Percentiles rank a stretch among this genome's conserved stretches.
Conservation (phyloP, 2,329 filamentous ascomycete genomes). For the Neonectria faginata region DNA sequence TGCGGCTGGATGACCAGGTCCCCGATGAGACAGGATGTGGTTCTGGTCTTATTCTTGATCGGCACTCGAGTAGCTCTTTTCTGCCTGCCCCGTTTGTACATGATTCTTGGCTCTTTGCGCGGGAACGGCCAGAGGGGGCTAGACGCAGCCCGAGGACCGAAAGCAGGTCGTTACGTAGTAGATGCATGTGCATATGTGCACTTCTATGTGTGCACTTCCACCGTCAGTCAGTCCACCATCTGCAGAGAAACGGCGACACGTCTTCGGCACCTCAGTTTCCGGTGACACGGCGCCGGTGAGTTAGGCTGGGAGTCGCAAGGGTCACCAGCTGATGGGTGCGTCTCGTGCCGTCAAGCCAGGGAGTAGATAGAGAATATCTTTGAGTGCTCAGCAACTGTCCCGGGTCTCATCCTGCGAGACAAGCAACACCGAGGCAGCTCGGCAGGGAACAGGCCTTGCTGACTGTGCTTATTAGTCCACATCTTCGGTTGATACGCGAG, state of each 20-base stretch:
- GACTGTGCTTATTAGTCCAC: too few relatives aligned
- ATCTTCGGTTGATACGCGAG: background rate
- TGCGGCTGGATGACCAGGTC: constrained; percentile 40
- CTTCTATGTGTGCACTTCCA: background rate
- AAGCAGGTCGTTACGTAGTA: background rate
- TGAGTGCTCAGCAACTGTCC: background rate
- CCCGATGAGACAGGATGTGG: constrained; percentile 36
- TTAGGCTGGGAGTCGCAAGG: background rate
- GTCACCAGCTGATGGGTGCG: background rate
- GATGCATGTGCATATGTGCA: background rate
- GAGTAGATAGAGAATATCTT: background rate
- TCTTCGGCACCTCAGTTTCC: background rate
- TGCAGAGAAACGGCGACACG: background rate
- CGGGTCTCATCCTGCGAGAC: background rate
- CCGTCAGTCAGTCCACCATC: background rate
- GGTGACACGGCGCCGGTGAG: constrained; percentile 6
- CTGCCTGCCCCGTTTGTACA: background rate
- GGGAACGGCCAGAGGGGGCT: background rate
- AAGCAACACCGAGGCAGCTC: background rate
- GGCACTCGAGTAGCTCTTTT: constrained; percentile 15
- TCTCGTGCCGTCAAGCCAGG: background rate
- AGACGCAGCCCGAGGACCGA: background rate
- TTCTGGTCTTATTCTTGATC: constrained; percentile 35
- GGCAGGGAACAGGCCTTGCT: background rate
- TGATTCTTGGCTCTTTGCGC: background rate